phyloP scores from a whole-genome alignment of 352 stramenopile genomes.

The Aphanomyces astaci region DNA sequence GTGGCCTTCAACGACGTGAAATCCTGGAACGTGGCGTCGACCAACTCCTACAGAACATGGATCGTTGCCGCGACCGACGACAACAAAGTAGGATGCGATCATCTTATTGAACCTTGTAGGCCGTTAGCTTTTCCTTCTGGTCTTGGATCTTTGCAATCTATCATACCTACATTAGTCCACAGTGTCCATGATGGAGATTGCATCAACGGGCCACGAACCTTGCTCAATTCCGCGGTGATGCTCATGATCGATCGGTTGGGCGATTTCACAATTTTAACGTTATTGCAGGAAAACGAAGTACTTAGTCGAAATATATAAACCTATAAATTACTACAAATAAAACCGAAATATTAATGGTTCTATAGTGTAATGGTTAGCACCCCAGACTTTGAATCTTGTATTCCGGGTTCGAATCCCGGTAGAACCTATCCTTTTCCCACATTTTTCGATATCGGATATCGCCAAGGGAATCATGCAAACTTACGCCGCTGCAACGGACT shows the following conservation, averaged over 20 bases:
- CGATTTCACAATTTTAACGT: too few relatives aligned
- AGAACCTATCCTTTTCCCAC: neutral
- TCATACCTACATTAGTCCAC: neutral
- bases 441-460: too few relatives aligned
- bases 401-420: neutral
- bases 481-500: too few relatives aligned
- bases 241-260: neutral
- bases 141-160: conserved; percentile 62
- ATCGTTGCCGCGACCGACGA: too few relatives aligned
- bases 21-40: conserved; percentile 46
- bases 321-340: too few relatives aligned
- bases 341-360: neutral
- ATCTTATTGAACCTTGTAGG: conserved; percentile 51
- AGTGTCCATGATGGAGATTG: neutral
- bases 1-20: conserved; percentile 43
- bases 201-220: neutral
- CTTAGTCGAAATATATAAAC: too few relatives aligned
- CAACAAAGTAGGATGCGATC: neutral
- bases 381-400: neutral
- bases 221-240: conserved; percentile 2
- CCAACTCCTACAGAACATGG: conserved; percentile 29
- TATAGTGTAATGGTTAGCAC: neutral
- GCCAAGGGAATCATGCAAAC: too few relatives aligned
- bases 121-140: conserved; percentile 65
- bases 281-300: too few relatives aligned